Conservation (phyloP, 345 rosid genomes). For the Cardamine chenopodiifolia region DNA sequence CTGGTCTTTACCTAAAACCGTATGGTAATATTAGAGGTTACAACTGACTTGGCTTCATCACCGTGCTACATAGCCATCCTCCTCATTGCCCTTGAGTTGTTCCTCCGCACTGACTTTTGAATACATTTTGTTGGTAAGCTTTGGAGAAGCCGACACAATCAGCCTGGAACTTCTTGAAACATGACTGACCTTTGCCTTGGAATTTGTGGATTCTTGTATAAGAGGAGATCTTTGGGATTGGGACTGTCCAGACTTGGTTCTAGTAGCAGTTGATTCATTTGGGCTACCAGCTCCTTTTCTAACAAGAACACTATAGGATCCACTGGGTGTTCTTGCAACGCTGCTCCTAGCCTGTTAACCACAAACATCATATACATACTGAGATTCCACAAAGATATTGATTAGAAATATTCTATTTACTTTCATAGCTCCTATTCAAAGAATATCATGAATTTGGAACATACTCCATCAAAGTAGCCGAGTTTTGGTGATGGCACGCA, state of each 20-base stretch:
- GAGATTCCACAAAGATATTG: conserved; percentile 17
- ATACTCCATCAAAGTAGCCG: conserved; percentile 97
- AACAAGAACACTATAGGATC: conserved; percentile 44
- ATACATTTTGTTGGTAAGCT: conserved; percentile 46
- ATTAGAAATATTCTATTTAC: neutral
- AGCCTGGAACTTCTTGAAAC: conserved; percentile 49
- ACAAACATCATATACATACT: conserved; percentile 21
- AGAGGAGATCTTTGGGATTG: conserved; percentile 52
- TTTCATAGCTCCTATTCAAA: neutral
- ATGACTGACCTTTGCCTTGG: conserved; percentile 41
- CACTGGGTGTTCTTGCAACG: conserved; percentile 50
- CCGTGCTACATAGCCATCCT: neutral
- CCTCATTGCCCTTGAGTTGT: conserved; percentile 18
- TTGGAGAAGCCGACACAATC: conserved; percentile 45
- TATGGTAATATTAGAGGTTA: conserved; percentile 22
- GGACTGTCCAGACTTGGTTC: conserved; percentile 51
- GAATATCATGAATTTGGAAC: conserved; percentile 42
- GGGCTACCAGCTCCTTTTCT: conserved; percentile 45
- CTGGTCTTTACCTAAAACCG: conserved; percentile 19
- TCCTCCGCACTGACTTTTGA: conserved; percentile 47
- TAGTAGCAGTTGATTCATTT: conserved; percentile 43
- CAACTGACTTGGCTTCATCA: conserved; percentile 24
- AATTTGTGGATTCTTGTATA: conserved; percentile 45
- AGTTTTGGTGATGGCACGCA: conserved; percentile 92
- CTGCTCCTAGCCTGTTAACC: conserved; percentile 61